These are phyloP conservation scores for Termitomyces eurrhizus DNA, from an alignment of 768 basidiomycete species.

Conservation along the genomic window DNA sequence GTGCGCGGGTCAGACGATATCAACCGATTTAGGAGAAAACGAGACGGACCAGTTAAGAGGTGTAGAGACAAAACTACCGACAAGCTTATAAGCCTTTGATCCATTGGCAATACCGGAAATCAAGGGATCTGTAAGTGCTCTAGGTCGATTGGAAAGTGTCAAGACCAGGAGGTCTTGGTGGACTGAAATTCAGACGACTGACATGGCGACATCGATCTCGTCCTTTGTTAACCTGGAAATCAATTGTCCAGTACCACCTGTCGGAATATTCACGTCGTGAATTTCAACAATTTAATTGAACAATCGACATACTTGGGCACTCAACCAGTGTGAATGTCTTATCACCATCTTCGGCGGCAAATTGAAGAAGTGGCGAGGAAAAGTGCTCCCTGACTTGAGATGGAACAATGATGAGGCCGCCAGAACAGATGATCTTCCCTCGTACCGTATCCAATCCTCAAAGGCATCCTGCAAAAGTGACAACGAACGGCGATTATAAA, in stretches of 20 bases:
- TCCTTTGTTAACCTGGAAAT: slow-evolving; percentile 71
- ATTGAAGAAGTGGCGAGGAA: slow-evolving; percentile 88
- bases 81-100: slow-evolving; percentile 81
- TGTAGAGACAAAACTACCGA: slow-evolving; percentile 88
- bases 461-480: slow-evolving; percentile 22
- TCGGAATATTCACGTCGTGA: background rate
- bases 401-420: background rate
- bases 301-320: slow-evolving; percentile 67
- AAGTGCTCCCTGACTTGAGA: slow-evolving; percentile 80
- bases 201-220: slow-evolving; percentile 85
- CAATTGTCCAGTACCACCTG: slow-evolving; percentile 84
- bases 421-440: background rate
- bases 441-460: slow-evolving; percentile 48
- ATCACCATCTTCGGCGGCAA: slow-evolving; percentile 61
- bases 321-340: slow-evolving; percentile 81
- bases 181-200: slow-evolving; percentile 17
- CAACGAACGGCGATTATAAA: background rate
- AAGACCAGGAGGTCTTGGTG: background rate
- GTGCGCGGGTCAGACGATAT: background rate
- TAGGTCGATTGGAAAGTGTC: slow-evolving; percentile 22
- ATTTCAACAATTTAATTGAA: background rate
- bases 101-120: slow-evolving; percentile 94
- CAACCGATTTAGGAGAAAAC: background rate
- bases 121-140: slow-evolving; percentile 86
- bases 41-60: slow-evolving; percentile 75